These are phyloP conservation scores for Jatropha curcas DNA, from an alignment of 345 rosid genomes.

Conservation along the genomic window DNA sequence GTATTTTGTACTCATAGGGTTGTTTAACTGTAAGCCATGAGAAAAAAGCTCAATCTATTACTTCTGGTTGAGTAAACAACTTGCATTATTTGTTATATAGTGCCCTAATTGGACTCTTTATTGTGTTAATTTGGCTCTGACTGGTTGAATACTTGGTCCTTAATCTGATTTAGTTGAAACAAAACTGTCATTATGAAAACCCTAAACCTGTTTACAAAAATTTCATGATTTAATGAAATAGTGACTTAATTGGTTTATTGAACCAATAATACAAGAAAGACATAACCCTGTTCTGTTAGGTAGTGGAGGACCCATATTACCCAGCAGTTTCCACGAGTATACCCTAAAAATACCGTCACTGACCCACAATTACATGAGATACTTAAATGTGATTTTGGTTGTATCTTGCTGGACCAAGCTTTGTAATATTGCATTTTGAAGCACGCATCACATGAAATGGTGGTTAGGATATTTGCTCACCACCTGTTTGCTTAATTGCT, in stretches of 20 bases:
- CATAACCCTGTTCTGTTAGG: slow-evolving; percentile 18
- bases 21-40: slow-evolving; percentile 9
- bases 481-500: neutral
- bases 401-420: neutral
- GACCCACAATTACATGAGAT: slow-evolving; percentile 15
- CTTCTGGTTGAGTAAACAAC: neutral
- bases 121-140: too few relatives aligned
- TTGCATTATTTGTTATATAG: neutral
- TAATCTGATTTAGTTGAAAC: too few relatives aligned
- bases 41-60: neutral
- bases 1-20: slow-evolving; percentile 15
- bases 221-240: neutral
- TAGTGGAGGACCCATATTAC: slow-evolving; percentile 18
- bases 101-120: neutral
- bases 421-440: too few relatives aligned
- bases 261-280: slow-evolving; percentile 20
- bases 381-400: slow-evolving; percentile 14
- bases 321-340: neutral
- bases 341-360: neutral
- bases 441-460: too few relatives aligned
- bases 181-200: too few relatives aligned
- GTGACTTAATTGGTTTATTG: slow-evolving; percentile 22
- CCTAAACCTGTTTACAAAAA: neutral
- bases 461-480: neutral
- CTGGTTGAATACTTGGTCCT: too few relatives aligned